A percentile compares a stretch with the other conserved stretches of the same genome.
Evolutionary conservation across 306 rosid genomes (phyloP).

Genomic region (Vigna angularis): DNA sequence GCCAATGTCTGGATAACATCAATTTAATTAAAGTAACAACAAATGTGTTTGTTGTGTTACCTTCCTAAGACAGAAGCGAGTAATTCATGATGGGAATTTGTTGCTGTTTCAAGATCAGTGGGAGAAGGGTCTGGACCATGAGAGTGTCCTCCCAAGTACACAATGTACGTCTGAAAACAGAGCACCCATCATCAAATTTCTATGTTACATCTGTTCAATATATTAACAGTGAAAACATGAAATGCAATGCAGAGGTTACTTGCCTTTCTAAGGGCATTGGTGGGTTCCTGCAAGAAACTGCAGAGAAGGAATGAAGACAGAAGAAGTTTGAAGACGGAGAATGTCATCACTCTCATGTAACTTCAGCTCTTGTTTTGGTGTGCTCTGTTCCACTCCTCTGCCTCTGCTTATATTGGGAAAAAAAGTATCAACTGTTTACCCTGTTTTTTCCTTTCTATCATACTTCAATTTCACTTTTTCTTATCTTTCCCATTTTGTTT

Average conservation of each 20-base stretch:
- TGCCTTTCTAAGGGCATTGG: conserved; percentile 39
- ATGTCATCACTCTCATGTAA: background rate
- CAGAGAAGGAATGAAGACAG: conserved; percentile 12
- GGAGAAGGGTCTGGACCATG: conserved; percentile 42
- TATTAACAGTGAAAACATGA: background rate
- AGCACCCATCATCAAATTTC: background rate
- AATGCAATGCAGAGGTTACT: background rate
- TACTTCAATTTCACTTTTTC: no score
- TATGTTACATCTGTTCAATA: background rate
- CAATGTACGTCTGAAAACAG: background rate
- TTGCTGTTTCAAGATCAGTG: conserved; percentile 36
- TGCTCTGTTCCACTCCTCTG: background rate
- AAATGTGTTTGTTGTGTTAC: background rate
- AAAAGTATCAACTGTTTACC: background rate
- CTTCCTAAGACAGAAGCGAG: conserved; percentile 46
- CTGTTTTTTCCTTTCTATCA: no score
- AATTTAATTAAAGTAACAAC: no score
- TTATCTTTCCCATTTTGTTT: no score
- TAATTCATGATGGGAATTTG: conserved; percentile 37
- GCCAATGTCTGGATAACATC: background rate
- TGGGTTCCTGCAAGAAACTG: conserved; percentile 16
- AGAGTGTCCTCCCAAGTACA: conserved; percentile 23
- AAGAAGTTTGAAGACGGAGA: conserved; percentile 23
- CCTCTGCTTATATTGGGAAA: background rate
- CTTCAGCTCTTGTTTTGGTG: background rate